A percentile compares a stretch with the other conserved stretches of the same genome.
These are phyloP conservation scores for Microbotryum lychnidis-dioicae DNA, from an alignment of 1,284 basidiomycete genomes.

Conservation along the genomic window DNA sequence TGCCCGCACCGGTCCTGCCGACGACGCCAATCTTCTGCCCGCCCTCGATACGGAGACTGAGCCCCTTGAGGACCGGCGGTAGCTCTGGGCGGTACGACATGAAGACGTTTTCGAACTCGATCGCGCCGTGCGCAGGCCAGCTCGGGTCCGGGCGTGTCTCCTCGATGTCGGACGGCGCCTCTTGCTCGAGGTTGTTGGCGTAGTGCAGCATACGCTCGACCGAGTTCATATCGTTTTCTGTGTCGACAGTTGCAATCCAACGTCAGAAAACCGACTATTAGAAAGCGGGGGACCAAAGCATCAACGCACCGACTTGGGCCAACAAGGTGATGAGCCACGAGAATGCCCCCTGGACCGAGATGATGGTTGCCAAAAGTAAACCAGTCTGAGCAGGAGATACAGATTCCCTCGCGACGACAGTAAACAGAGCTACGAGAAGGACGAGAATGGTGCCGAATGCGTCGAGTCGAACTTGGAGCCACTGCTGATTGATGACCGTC, in stretches of 20 bases:
- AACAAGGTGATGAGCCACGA: conserved; percentile 71
- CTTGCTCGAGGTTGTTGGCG: conserved; percentile 42
- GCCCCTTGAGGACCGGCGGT: conserved; percentile 68
- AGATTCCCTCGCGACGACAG: conserved; percentile 52
- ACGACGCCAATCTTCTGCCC: conserved; percentile 63
- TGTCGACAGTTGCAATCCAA: conserved; percentile 34
- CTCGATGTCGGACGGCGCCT: conserved; percentile 28
- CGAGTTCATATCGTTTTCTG: conserved; percentile 82
- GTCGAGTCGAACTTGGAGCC: conserved; percentile 63
- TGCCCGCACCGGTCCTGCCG: conserved; percentile 50
- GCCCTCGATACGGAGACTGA: conserved; percentile 64
- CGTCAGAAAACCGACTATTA: conserved; percentile 47
- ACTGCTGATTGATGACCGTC: conserved; percentile 70
- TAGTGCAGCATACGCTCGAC: conserved; percentile 60
- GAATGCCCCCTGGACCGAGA: conserved; percentile 55
- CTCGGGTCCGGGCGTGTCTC: conserved; percentile 22
- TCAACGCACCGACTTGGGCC: conserved; percentile 4
- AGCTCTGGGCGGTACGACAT: conserved; percentile 72
- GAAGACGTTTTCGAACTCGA: conserved; percentile 58
- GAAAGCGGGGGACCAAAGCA: no score
- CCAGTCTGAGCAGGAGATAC: conserved; percentile 69
- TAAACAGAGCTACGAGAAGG: conserved; percentile 66
- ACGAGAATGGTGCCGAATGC: conserved; percentile 69
- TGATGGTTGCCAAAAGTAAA: conserved; percentile 51
- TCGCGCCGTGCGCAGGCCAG: conserved; percentile 36